Evolutionary conservation across 257 asterid species (phyloP).

Genomic region (Nicotiana undulata): DNA sequence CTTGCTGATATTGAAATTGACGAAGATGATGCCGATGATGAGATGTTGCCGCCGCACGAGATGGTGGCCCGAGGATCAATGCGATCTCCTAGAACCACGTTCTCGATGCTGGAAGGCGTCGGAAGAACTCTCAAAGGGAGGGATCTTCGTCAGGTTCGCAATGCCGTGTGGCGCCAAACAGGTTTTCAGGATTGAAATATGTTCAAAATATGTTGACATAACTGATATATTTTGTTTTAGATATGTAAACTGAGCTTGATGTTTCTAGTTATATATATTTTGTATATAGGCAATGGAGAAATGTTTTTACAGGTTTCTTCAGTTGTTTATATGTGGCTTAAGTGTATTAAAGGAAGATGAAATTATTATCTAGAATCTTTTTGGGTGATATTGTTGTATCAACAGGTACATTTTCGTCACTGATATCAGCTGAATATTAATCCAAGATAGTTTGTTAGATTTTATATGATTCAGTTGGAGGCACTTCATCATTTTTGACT

Average conservation of each 20-base stretch:
- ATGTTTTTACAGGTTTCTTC: constrained; percentile 2
- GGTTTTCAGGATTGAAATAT: constrained; percentile 55
- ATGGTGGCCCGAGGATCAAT: constrained; percentile 57
- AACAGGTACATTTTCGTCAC: not conserved
- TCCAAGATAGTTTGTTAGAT: not conserved
- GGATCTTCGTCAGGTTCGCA: constrained; percentile 89
- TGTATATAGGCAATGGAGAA: not conserved
- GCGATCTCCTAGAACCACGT: constrained; percentile 36
- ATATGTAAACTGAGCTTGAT: not conserved
- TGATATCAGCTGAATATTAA: not conserved
- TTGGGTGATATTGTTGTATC: not conserved
- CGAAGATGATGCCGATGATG: constrained; percentile 50
- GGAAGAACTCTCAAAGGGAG: constrained; percentile 90
- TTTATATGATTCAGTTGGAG: not conserved
- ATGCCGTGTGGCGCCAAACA: constrained; percentile 76
- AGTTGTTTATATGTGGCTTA: not conserved
- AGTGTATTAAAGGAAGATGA: not conserved
- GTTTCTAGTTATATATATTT: not conserved
- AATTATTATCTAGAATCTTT: not conserved
- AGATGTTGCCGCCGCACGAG: constrained; percentile 88
- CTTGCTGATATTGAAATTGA: constrained; percentile 26
- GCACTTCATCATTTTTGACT: not conserved
- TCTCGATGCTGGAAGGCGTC: constrained; percentile 79
- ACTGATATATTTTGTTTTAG: not conserved
- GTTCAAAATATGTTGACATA: not conserved